These are phyloP conservation scores for Luvunga scandens DNA, from an alignment of 345 rosid genomes.

Conservation along the genomic window DNA sequence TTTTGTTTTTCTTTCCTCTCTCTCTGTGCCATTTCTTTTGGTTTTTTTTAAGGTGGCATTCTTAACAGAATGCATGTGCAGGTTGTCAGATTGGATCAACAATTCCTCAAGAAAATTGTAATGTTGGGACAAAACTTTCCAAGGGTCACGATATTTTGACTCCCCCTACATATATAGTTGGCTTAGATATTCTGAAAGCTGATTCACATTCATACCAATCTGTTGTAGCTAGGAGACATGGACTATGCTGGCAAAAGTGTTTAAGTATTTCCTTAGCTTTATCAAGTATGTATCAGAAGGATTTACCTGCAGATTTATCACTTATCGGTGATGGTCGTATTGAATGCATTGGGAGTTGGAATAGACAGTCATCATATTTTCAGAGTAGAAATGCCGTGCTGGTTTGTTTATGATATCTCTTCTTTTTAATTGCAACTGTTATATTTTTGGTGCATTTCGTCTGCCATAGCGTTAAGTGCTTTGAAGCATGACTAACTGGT, in stretches of 20 bases:
- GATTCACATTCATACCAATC: constrained; percentile 46
- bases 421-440: background rate
- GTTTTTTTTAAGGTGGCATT: background rate
- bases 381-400: constrained; percentile 50
- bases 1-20: too few species aligned
- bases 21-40: too few species aligned
- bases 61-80: constrained; percentile 36
- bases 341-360: constrained; percentile 57
- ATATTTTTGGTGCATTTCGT: constrained; percentile 4
- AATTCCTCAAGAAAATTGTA: constrained; percentile 25
- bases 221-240: constrained; percentile 46
- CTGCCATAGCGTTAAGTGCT: background rate
- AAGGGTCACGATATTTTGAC: constrained; percentile 27
- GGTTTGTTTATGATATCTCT: constrained; percentile 59
- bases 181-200: constrained; percentile 68
- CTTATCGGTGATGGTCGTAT: constrained; percentile 62
- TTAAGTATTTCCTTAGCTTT: constrained; percentile 65
- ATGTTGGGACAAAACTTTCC: constrained; percentile 28
- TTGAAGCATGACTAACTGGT: background rate
- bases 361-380: constrained; percentile 57
- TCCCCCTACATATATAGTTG: constrained; percentile 74
- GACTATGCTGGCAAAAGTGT: constrained; percentile 66
- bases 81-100: constrained; percentile 42
- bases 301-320: constrained; percentile 41
- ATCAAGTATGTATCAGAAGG: constrained; percentile 50